phyloP scores from a whole-genome alignment of 2,329 filamentous ascomycete species.

The Fusarium compactum region DNA sequence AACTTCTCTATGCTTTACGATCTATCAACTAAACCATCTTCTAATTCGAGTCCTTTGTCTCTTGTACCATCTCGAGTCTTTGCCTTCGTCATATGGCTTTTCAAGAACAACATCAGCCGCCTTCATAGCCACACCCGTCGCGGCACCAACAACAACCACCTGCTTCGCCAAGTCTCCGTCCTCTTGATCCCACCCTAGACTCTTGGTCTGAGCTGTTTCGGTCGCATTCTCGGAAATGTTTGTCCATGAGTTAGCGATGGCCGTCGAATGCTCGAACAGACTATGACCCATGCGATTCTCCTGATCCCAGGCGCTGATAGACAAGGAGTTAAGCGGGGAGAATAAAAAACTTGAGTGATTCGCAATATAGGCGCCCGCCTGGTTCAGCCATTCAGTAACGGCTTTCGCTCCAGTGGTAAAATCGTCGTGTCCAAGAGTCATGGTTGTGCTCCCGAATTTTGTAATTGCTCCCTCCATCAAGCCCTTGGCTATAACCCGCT shows the following conservation, averaged over 20 bases:
- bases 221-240: not conserved
- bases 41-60: accelerated
- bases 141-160: not conserved
- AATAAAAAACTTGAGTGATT: not conserved
- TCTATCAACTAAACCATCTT: not conserved
- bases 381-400: not conserved
- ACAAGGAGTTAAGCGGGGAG: not conserved
- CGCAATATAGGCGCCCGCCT: not conserved
- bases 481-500: not conserved
- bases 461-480: not conserved
- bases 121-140: not conserved
- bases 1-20: too few species aligned
- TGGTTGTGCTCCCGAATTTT: not conserved
- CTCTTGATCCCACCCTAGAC: not conserved
- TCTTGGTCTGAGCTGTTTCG: not conserved
- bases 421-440: not conserved
- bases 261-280: not conserved
- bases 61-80: not conserved
- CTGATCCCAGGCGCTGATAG: not conserved
- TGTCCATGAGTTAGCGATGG: not conserved
- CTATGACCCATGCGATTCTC: not conserved
- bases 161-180: not conserved
- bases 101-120: not conserved
- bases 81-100: not conserved
- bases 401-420: not conserved